Percentiles rank a stretch among this genome's conserved stretches.
These are phyloP conservation scores for Backusella australiensis DNA, from an alignment of 192 early-diverging fungal species.

Conservation along the genomic window DNA sequence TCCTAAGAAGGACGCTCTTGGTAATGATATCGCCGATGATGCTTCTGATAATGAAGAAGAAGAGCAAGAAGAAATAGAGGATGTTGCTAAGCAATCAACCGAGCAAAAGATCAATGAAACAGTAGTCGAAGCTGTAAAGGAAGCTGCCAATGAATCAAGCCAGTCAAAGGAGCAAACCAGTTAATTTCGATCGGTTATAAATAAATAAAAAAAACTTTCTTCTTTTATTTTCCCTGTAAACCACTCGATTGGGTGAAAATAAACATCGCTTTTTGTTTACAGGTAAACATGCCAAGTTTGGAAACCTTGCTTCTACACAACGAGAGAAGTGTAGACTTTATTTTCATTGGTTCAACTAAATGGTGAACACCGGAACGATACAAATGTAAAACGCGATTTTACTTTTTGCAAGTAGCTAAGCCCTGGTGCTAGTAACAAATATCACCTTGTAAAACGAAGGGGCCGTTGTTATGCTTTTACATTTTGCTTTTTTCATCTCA, in stretches of 20 bases:
- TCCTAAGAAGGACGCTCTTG: conserved; percentile 26
- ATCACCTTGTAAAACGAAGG: no score
- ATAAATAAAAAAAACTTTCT: not conserved
- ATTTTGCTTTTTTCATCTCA: no score
- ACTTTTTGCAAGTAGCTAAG: no score
- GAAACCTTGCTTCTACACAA: no score
- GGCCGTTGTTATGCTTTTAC: no score
- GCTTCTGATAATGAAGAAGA: not conserved
- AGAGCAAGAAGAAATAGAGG: not conserved
- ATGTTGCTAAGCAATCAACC: not conserved
- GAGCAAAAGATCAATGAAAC: not conserved
- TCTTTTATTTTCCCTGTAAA: not conserved
- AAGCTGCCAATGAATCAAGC: not conserved
- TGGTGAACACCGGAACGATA: no score
- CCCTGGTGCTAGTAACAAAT: no score
- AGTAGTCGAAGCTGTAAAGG: not conserved
- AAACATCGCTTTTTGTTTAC: no score
- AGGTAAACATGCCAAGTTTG: no score
- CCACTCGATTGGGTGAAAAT: not conserved
- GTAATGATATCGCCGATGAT: not conserved
- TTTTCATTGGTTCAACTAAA: no score
- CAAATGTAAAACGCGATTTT: no score
- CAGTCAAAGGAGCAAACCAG: not conserved
- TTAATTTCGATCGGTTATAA: not conserved
- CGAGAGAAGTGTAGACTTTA: no score